Percentiles rank a stretch among this genome's conserved stretches.
phyloP scores from a whole-genome alignment of 768 basidiomycete species.

The Naganishia onofrii region DNA sequence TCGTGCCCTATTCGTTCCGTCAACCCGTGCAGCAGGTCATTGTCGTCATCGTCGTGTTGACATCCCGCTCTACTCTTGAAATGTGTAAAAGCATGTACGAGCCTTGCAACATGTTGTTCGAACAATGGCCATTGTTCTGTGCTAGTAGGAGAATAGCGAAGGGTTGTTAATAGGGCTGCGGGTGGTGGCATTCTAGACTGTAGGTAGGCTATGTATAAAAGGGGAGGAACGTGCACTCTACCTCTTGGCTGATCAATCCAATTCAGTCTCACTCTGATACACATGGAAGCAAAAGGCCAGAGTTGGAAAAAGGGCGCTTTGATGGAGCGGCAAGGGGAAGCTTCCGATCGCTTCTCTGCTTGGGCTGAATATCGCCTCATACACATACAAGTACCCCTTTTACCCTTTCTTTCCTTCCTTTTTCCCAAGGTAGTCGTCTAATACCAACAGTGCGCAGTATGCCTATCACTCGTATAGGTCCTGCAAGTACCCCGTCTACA shows the following conservation, averaged over 20 bases:
- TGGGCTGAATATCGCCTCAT: no score
- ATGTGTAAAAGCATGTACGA: neutral
- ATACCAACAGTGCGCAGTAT: neutral
- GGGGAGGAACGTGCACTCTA: no score
- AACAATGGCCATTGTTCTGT: neutral
- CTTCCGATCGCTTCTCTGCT: no score
- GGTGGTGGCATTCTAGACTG: no score
- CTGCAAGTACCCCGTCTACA: conserved; percentile 7
- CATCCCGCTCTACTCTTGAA: neutral
- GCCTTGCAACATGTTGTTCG: neutral
- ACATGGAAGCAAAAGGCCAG: no score
- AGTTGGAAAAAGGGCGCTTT: no score
- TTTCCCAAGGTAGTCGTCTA: neutral
- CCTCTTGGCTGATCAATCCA: no score
- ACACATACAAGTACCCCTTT: no score
- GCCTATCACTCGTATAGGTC: conserved; percentile 20
- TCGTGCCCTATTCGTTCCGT: neutral
- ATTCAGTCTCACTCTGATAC: no score
- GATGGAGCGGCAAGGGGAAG: no score
- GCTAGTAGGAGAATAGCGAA: neutral
- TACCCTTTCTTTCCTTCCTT: neutral
- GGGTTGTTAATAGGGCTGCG: neutral
- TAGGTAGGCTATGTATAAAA: no score
- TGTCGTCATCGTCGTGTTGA: no score
- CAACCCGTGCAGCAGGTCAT: neutral